Base-by-base conservation (phyloP, 148 eudicot genomes). In the Nepenthes gracilis region DNA sequence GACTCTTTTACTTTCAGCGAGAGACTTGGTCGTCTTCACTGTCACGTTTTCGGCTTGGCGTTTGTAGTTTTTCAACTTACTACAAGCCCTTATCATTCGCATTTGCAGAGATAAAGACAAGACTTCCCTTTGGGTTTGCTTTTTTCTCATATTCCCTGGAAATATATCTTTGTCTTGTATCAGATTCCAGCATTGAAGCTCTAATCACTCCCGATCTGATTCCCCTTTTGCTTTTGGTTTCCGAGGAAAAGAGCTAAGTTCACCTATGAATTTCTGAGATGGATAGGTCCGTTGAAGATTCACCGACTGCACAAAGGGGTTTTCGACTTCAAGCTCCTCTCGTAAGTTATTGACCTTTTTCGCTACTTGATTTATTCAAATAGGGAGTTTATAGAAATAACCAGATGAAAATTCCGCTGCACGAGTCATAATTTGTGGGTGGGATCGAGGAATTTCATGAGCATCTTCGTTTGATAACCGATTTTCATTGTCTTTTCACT, bases 301-400 rank as follows among this genome's bases (percentile, higher is more conserved):
- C 85, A 43, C 72, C 83, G 14, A 76, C 77, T 83, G 78, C 63
- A 43, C 79, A 71, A 4, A 81, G 93, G 82, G 87, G 75, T 57
- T 78, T 73, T 67, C 81, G 96, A 62, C 76, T 85, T 70, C 93
- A 83, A 76, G 83, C 96, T 72, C 95, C 97, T 23, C 67, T 90
- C 77, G 97, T 86, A 64, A 81, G 82, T 38, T 55, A 11, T 35
- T n/a, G 9, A 43, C n/a, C 63, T 33, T 64, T 33, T 37, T 62
- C 9, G 10, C 52, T 11, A 13, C 12, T 60, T 60, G 23, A 58
- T 33, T 43, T 60, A 10, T 40, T 54, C 60, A 54, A 43, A 66
- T 55, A 37, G 6, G 40, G 12, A 13, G 12, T 57, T 72, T 72
- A 11, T 35, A n/a, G 12, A 36, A 40, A 37, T 73, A n/a, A 64